phyloP scores from a whole-genome alignment of 257 asterid species.

The Hygrophila difformis region DNA sequence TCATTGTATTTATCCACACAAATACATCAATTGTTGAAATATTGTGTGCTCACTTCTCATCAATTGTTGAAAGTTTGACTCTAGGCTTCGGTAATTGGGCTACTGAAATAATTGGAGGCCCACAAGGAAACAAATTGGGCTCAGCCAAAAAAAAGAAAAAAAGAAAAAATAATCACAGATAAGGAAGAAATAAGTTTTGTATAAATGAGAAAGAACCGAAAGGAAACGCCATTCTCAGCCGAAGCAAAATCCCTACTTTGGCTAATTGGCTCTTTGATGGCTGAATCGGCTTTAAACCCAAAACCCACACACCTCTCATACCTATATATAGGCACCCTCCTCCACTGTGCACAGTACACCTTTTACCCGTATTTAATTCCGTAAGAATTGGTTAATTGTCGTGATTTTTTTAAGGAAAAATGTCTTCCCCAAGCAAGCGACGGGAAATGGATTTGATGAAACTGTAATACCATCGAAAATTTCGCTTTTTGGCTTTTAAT shows the following conservation, averaged over 20 bases:
- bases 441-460: slow-evolving; percentile 94
- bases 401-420: too few species aligned
- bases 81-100: slow-evolving; percentile 3
- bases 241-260: slow-evolving; percentile 16
- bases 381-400: too few species aligned
- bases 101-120: not conserved
- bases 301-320: not conserved
- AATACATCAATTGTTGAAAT: too few species aligned
- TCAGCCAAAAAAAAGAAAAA: too few species aligned
- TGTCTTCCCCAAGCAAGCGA: slow-evolving; percentile 92
- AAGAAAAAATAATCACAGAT: too few species aligned
- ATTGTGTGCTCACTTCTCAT: too few species aligned
- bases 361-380: slow-evolving; percentile 13
- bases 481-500: not conserved
- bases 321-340: slow-evolving; percentile 1
- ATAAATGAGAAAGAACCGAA: too few species aligned
- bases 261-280: slow-evolving; percentile 22
- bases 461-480: slow-evolving; percentile 42
- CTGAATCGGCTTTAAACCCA: slow-evolving; percentile 20
- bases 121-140: not conserved
- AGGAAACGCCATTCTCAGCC: too few species aligned
- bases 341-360: slow-evolving; percentile 8
- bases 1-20: too few species aligned
- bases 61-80: too few species aligned
- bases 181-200: too few species aligned